phyloP scores from a whole-genome alignment of 1,139 yeast genomes.

The Pichia terricola region DNA sequence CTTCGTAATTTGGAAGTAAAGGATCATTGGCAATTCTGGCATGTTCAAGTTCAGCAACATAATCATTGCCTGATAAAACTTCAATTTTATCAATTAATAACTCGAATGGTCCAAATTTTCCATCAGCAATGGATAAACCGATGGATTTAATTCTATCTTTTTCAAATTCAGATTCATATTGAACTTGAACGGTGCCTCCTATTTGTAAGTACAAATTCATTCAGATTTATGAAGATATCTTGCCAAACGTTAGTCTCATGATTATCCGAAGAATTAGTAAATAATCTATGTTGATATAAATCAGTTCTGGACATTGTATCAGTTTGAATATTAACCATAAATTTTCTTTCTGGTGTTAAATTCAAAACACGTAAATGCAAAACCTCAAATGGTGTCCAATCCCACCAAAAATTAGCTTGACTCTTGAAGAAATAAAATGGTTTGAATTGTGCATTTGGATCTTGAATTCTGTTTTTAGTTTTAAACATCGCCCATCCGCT shows the following conservation, averaged over 20 bases:
- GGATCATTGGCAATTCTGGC: conserved; percentile 17
- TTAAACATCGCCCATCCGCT: conserved; percentile 87
- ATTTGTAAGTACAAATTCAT: conserved; percentile 74
- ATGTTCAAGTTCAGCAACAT: conserved; percentile 31
- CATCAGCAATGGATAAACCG: conserved; percentile 73
- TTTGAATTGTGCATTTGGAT: conserved; percentile 33
- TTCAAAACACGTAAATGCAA: conserved; percentile 61
- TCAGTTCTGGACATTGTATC: conserved; percentile 73
- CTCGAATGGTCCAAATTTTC: conserved; percentile 68
- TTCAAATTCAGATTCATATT: conserved; percentile 44
- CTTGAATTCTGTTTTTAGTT: conserved; percentile 46
- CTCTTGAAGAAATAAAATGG: conserved; percentile 28
- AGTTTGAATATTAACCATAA: conserved; percentile 72
- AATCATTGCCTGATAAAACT: conserved; percentile 51
- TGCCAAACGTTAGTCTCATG: conserved; percentile 43
- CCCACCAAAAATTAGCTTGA: conserved; percentile 29
- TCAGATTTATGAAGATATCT: conserved; percentile 65
- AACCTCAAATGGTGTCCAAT: conserved; percentile 24
- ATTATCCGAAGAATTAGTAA: conserved; percentile 29
- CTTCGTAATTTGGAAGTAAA: conserved; percentile 4
- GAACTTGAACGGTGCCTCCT: conserved; percentile 72
- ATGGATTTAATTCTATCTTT: conserved; percentile 59
- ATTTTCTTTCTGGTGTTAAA: conserved; percentile 33
- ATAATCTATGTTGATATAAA: conserved; percentile 72
- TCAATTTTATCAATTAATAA: conserved; percentile 67